phyloP scores from a whole-genome alignment of 1,284 basidiomycete species.

The Fomitopsis betulina region DNA sequence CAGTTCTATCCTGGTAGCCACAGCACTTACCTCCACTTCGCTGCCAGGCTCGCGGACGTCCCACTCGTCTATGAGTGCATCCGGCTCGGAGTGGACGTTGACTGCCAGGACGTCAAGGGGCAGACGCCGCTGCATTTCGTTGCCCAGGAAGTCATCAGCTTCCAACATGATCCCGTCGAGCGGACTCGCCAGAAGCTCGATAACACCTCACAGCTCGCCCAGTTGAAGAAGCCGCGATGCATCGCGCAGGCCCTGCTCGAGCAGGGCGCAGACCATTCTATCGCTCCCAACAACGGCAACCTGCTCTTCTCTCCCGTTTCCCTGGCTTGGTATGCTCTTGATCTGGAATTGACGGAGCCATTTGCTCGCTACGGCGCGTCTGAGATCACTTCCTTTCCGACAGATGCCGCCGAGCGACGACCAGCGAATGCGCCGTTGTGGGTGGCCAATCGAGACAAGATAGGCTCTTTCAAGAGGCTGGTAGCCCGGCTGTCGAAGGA shows the following conservation, averaged over 20 bases:
- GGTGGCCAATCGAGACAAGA: neutral
- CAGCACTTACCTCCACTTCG: slow-evolving; percentile 7
- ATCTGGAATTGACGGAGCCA: neutral
- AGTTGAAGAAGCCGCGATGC: slow-evolving; percentile 5
- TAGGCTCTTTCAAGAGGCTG: neutral
- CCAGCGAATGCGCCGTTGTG: neutral
- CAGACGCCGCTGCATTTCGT: slow-evolving; percentile 12
- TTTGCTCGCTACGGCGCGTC: neutral
- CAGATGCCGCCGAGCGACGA: neutral
- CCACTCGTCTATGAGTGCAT: slow-evolving; percentile 14
- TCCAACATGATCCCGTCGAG: neutral
- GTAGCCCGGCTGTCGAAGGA: neutral
- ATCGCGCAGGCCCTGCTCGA: slow-evolving; percentile 10
- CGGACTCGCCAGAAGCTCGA: slow-evolving; percentile 1
- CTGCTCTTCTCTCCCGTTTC: neutral
- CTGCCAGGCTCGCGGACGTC: slow-evolving; percentile 10
- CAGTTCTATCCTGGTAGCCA: neutral
- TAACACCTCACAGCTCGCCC: slow-evolving; percentile 5
- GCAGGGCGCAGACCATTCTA: slow-evolving; percentile 8
- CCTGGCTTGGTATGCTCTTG: neutral
- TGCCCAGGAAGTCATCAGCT: neutral
- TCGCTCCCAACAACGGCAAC: neutral
- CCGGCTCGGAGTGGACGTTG: slow-evolving; percentile 13
- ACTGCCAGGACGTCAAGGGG: slow-evolving; percentile 8
- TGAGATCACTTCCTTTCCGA: neutral